A percentile compares a stretch with the other conserved stretches of the same genome.
Evolutionary conservation across 1,139 yeast species (phyloP).

Genomic region (Blastobotrys buckinghamii): DNA sequence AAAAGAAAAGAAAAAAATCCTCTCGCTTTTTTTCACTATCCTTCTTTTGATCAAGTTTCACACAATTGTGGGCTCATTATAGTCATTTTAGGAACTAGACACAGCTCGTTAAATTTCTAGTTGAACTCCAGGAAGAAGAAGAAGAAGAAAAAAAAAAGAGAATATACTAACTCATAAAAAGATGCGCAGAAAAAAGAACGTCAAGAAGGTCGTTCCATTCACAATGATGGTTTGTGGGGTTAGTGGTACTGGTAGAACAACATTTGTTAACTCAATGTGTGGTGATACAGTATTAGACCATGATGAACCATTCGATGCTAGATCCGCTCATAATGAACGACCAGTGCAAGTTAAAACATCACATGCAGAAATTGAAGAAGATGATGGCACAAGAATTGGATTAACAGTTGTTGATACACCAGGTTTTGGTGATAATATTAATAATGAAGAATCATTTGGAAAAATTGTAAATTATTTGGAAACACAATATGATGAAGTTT

Average conservation of each 20-base stretch:
- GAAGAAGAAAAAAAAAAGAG: too few species aligned
- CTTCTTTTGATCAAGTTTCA: too few species aligned
- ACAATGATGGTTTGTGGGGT: constrained; percentile 70
- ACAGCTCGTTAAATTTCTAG: too few species aligned
- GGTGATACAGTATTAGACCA: constrained; percentile 45
- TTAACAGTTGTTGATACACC: constrained; percentile 71
- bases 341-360: constrained; percentile 44
- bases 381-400: constrained; percentile 29
- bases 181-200: constrained; percentile 59
- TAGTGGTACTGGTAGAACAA: constrained; percentile 71
- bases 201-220: constrained; percentile 78
- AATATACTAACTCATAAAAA: background rate
- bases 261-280: constrained; percentile 76
- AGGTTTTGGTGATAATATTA: constrained; percentile 71
- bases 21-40: too few species aligned
- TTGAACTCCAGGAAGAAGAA: too few species aligned
- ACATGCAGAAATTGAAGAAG: constrained; percentile 41
- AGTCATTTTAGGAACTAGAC: too few species aligned
- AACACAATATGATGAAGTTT: constrained; percentile 84
- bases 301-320: constrained; percentile 36
- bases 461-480: constrained; percentile 71
- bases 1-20: too few species aligned
- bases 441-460: constrained; percentile 59
- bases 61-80: too few species aligned
- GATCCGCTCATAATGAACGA: constrained; percentile 41